A percentile compares a stretch with the other conserved stretches of the same genome.
Evolutionary conservation across 2,329 filamentous ascomycete genomes (phyloP).

Genomic region (Annulohypoxylon truncatum): DNA sequence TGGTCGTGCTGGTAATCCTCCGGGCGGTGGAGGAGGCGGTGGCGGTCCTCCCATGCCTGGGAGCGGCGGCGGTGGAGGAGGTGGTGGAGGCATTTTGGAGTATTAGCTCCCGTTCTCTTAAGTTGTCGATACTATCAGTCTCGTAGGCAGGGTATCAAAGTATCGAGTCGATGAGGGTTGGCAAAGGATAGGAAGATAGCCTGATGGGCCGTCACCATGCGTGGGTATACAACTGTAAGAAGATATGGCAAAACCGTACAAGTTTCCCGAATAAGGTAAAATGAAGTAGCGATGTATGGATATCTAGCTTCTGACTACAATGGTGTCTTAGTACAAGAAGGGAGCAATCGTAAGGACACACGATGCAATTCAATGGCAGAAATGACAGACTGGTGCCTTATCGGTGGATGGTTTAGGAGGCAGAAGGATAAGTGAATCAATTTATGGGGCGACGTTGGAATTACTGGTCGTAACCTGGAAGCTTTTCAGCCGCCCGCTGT

Average conservation of each 20-base stretch:
- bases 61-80: constrained; percentile 77
- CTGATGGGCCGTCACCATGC: constrained; percentile 25
- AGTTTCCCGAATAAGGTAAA: background rate
- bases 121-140: background rate
- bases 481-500: constrained; percentile 29
- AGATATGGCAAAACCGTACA: constrained; percentile 11
- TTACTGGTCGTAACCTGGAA: constrained; percentile 17
- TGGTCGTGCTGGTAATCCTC: constrained; percentile 65
- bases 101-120: background rate
- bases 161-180: constrained; percentile 3
- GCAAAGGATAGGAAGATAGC: constrained; percentile 3
- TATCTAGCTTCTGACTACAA: constrained; percentile 10
- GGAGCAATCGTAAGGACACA: constrained; percentile 6
- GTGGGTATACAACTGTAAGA: constrained; percentile 19
- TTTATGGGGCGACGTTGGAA: constrained; percentile 18
- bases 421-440: constrained; percentile 10
- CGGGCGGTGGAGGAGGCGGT: constrained; percentile 71
- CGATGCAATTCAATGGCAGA: constrained; percentile 9
- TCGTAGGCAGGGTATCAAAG: background rate
- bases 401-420: constrained; percentile 17
- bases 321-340: constrained; percentile 4
- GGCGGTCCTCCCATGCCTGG: constrained; percentile 68
- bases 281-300: constrained; percentile 13
- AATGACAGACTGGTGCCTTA: constrained; percentile 19
- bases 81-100: constrained; percentile 65